Evolutionary conservation across 805 yeast species (phyloP), one percentile per base, ranked within the genome.

Genomic region (Metschnikowia baotianmanensis): DNA sequence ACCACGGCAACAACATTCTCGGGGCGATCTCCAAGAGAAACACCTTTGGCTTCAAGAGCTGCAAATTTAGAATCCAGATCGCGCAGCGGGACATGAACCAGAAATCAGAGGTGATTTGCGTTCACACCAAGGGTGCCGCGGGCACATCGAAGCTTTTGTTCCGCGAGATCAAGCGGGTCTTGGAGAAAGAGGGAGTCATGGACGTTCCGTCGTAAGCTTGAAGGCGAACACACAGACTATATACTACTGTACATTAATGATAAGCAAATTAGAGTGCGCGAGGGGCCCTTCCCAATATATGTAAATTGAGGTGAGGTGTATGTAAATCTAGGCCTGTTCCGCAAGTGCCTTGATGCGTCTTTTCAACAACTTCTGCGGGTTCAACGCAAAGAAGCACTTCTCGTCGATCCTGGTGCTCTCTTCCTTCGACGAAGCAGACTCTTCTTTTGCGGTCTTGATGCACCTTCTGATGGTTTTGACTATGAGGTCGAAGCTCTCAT

Each of bases 1-100:
- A 69, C 16, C 59, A 65, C 4, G 58, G 65, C 6, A 58, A 65
- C 51, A 68, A 67, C 23, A 68, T 84, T 22, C 74, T 73, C n/a
- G 90, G 88, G 38, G 70, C 77, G 15, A 74, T 84, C 24, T 69
- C 86, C 1, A 78, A 76, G 49, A 69, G 72, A 43, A 83, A 84
- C 59, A 68, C 82, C 2, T 63, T 83, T 52, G 76, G 82, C 34
- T 63, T 83, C 53, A 78, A 78, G 60, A 73, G 83, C 25, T 81
- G 87, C 48, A 71, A 74, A 48, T 83, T 84, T 59, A 74, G 78
- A 45, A 72, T 85, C 51, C 67, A 67, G 49, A 69, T 83, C 27
- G 59, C 61, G 22, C 49, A 67, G 26, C 65, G 77, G 38, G 77
- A 53, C 16, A 39, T 50, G 43, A 58, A 56, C 47, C 70, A 58